Evolutionary conservation across 495 filamentous ascomycete species (phyloP).

Genomic region (Acidomyces sp.): DNA sequence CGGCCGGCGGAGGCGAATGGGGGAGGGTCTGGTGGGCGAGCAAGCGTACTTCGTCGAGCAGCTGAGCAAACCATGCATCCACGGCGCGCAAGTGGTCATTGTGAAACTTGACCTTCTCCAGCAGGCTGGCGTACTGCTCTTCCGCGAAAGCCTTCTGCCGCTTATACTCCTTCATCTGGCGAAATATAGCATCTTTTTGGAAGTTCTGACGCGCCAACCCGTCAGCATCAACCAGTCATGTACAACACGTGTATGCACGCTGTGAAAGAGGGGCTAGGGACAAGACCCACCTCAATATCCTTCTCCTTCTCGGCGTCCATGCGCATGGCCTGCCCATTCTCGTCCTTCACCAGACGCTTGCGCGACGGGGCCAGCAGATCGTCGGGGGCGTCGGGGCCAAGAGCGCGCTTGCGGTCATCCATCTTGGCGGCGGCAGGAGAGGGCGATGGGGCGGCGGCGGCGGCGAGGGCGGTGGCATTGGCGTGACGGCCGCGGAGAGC

Average conservation of each 20-base stretch:
- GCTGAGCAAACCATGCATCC: slow-evolving; percentile 79
- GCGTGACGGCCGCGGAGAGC: neutral
- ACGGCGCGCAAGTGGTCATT: slow-evolving; percentile 84
- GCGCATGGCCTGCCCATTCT: slow-evolving; percentile 22
- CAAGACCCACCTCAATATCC: slow-evolving; percentile 79
- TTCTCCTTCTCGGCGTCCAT: slow-evolving; percentile 33
- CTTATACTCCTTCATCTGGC: slow-evolving; percentile 96
- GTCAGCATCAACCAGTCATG: slow-evolving; percentile 7
- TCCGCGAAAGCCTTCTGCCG: slow-evolving; percentile 71
- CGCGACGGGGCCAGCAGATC: slow-evolving; percentile 70
- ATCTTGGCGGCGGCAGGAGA: slow-evolving; percentile 68
- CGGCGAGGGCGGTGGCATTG: neutral
- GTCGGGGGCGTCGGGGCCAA: slow-evolving; percentile 46
- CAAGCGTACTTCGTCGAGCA: slow-evolving; percentile 74
- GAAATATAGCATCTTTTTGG: slow-evolving; percentile 93
- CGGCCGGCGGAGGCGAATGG: slow-evolving; percentile 6
- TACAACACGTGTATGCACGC: too few relatives aligned
- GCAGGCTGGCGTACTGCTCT: slow-evolving; percentile 56
- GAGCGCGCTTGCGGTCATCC: slow-evolving; percentile 93
- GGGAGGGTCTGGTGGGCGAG: slow-evolving; percentile 35
- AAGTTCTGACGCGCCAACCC: slow-evolving; percentile 49
- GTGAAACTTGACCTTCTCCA: slow-evolving; percentile 62
- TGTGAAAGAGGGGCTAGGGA: slow-evolving; percentile 12
- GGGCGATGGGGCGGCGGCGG: slow-evolving; percentile 23
- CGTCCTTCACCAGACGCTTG: slow-evolving; percentile 57